Conservation (phyloP, 164 flowering plant species). For the Tetrastigma voinierianum region DNA sequence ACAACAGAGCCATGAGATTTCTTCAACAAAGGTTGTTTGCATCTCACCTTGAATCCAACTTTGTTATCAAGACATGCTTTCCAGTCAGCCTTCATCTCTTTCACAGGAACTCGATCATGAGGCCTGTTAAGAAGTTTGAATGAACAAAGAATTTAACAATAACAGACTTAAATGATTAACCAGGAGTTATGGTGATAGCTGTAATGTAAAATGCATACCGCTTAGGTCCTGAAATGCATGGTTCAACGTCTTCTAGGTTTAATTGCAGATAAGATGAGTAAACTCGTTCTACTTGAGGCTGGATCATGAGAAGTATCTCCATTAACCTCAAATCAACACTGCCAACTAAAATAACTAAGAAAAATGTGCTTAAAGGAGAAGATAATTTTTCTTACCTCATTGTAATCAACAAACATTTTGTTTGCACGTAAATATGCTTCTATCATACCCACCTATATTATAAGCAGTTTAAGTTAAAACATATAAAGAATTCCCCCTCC, state of each 20-base stretch:
- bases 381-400: slow-evolving; percentile 39
- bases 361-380: background rate
- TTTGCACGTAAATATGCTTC: slow-evolving; percentile 84
- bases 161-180: background rate
- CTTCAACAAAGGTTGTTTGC: too few species aligned
- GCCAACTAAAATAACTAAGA: background rate
- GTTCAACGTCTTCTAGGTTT: slow-evolving; percentile 75
- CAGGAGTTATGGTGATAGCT: background rate
- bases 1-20: too few species aligned
- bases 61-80: slow-evolving; percentile 82
- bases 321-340: too few species aligned
- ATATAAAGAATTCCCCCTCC: too few species aligned
- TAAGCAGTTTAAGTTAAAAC: too few species aligned
- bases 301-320: slow-evolving; percentile 11
- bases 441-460: slow-evolving; percentile 68
- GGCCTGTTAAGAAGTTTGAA: slow-evolving; percentile 48
- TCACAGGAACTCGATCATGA: slow-evolving; percentile 85
- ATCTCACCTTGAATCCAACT: slow-evolving; percentile 91
- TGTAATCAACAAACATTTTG: slow-evolving; percentile 86
- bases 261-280: slow-evolving; percentile 78
- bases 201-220: slow-evolving; percentile 37
- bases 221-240: slow-evolving; percentile 93
- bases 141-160: background rate
- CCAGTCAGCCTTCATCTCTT: slow-evolving; percentile 93
- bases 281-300: slow-evolving; percentile 79